Percentiles rank a stretch among this genome's conserved stretches.
phyloP scores from a whole-genome alignment of 1,284 basidiomycete species.

The Cutaneotrichosporon sp. region DNA sequence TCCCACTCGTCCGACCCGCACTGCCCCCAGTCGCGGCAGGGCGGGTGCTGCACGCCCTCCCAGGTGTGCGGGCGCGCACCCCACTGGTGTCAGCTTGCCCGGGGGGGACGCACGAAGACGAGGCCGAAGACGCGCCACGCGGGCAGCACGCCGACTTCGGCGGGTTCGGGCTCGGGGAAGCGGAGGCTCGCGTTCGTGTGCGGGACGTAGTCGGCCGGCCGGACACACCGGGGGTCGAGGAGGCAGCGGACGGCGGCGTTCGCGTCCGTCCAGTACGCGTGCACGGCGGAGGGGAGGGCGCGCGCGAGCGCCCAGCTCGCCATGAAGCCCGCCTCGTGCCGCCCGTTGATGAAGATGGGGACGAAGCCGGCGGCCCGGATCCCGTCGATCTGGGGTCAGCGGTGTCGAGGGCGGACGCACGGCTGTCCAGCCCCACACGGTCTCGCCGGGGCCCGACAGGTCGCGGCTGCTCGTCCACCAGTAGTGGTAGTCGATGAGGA shows the following conservation, averaged over 20 bases:
- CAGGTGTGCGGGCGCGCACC: slow-evolving; percentile 13
- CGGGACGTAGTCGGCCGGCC: slow-evolving; percentile 39
- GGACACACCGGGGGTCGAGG: slow-evolving; percentile 47
- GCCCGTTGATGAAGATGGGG: background rate
- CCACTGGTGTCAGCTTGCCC: slow-evolving; percentile 9
- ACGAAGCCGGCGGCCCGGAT: background rate
- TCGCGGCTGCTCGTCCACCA: background rate
- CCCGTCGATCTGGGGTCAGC: background rate
- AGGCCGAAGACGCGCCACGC: slow-evolving; percentile 43
- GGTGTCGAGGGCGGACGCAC: background rate
- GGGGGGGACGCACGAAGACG: slow-evolving; percentile 39
- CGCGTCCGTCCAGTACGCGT: slow-evolving; percentile 22
- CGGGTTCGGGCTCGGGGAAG: slow-evolving; percentile 26
- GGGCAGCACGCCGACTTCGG: slow-evolving; percentile 43
- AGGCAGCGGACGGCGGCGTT: slow-evolving; percentile 37
- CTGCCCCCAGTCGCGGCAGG: slow-evolving; percentile 31
- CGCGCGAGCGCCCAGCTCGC: background rate
- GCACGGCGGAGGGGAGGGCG: background rate
- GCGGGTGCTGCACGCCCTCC: slow-evolving; percentile 24
- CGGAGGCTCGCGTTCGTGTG: slow-evolving; percentile 22
- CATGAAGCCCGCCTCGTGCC: too few relatives aligned
- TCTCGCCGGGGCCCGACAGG: background rate
- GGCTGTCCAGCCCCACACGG: background rate
- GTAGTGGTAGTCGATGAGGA: slow-evolving; percentile 43
- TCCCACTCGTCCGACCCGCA: slow-evolving; percentile 32